Base-by-base conservation (phyloP, 1,139 yeast genomes). In the Kurtzmaniella quercitrusa region DNA sequence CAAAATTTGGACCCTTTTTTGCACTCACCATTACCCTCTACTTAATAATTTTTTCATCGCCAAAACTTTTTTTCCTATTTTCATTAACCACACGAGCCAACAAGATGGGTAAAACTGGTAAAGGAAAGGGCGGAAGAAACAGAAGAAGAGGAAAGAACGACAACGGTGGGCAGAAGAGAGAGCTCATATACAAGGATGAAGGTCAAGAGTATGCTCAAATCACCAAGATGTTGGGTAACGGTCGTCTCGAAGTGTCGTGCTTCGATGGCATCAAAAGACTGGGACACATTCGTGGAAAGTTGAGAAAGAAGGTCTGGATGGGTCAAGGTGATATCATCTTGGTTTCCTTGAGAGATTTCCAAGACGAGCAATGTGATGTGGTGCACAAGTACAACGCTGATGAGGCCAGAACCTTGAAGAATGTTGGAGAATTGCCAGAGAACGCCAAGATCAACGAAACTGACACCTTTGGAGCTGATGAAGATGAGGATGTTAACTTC, bases 301-400 rank as follows among this genome's bases (percentile, higher is more conserved):
- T 94, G 74, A 87, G 99, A 79, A 94, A 94, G 84, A 93, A 93
- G 81, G 98, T 91, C 49, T 94, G 99, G 99, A 91, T 94, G 88
- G 87, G 88, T 38, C 98, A 89, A 69, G 98, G 98, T 71, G 99
- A 94, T 63, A 94, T 94, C 56, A 89, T 94, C 54, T 75, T 94
- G 60, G 93, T 93, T 39, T 89, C 97, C 5, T 80, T 94, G 60
- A 88, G 99, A 78, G 99, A 94, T 61, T 94, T 93, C 82, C 97
- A 94, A 70, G 98, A 93, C 61, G 96, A 88, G 52, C 95, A 87
- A 66, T 94, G 97, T 74, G 99, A 94, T 65, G 98, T 94, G 53
- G 93, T 94, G 44, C 95, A 93, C 69, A 93, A 93, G 71, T 94
- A 85, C 71, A 89, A 87, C 65, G 85, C 97, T 39, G 99, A 94